Conservation (phyloP, 441 rosid genomes). For the Adansonia gregorii region DNA sequence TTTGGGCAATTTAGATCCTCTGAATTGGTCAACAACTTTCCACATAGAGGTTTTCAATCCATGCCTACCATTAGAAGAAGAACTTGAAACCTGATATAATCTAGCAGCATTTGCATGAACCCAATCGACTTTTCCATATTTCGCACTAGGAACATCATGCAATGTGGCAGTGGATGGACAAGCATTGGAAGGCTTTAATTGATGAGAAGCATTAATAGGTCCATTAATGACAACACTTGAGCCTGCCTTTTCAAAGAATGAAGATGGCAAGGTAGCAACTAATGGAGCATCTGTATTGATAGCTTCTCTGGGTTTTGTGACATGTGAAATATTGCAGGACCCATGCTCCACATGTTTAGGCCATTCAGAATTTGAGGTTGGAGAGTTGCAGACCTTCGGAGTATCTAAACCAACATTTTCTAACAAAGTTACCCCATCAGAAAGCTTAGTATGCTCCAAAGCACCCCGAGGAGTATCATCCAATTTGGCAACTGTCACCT, state of each 20-base stretch:
- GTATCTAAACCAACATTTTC: conserved; percentile 27
- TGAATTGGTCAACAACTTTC: conserved; percentile 75
- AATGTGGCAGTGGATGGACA: conserved; percentile 33
- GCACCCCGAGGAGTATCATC: conserved; percentile 34
- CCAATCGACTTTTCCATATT: conserved; percentile 45
- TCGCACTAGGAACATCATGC: conserved; percentile 40
- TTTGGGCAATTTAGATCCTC: conserved; percentile 55
- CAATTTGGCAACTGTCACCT: conserved; percentile 17
- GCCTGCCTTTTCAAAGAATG: conserved; percentile 31
- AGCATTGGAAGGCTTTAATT: conserved; percentile 38
- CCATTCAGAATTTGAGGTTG: conserved; percentile 33
- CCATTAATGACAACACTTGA: conserved; percentile 31
- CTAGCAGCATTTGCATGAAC: conserved; percentile 39
- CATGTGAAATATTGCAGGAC: conserved; percentile 24
- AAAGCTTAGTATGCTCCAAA: conserved; percentile 26
- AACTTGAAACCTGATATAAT: conserved; percentile 31
- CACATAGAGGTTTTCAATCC: conserved; percentile 69
- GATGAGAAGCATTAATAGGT: conserved; percentile 27
- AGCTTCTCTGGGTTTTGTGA: conserved; percentile 31
- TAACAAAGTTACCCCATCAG: conserved; percentile 26
- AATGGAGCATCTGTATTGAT: conserved; percentile 29
- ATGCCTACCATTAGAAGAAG: conserved; percentile 43
- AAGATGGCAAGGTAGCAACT: conserved; percentile 34
- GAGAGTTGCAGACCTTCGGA: conserved; percentile 27
- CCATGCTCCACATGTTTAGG: conserved; percentile 31